phyloP scores from a whole-genome alignment of 139 green algal species.

The Chlorella sp. region DNA sequence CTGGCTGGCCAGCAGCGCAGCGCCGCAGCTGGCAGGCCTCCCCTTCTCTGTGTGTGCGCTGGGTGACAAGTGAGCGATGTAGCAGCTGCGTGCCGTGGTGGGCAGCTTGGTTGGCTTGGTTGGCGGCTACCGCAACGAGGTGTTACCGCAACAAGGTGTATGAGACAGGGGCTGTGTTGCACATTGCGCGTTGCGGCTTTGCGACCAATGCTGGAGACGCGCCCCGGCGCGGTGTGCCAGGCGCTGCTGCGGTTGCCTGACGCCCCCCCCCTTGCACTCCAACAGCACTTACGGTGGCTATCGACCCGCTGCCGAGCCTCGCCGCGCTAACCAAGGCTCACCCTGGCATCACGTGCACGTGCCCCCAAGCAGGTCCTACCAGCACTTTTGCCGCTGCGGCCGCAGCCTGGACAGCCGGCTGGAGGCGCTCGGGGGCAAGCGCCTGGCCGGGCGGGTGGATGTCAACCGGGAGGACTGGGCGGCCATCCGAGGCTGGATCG shows the following conservation, averaged over 20 bases:
- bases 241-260: too few species aligned
- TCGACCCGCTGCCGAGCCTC: too few species aligned
- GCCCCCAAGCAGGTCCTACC: slow-evolving; percentile 73
- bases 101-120: neutral
- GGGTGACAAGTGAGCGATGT: slow-evolving; percentile 71
- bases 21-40: slow-evolving; percentile 47
- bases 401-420: slow-evolving; percentile 74
- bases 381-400: slow-evolving; percentile 88
- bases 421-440: slow-evolving; percentile 49
- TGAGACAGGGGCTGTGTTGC: neutral
- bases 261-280: too few species aligned
- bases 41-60: slow-evolving; percentile 81
- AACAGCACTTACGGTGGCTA: too few species aligned
- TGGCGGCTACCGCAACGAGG: too few species aligned
- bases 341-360: neutral
- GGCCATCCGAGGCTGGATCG: slow-evolving; percentile 78
- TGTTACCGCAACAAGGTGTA: too few species aligned
- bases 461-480: slow-evolving; percentile 87
- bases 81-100: neutral
- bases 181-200: neutral
- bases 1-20: slow-evolving; percentile 69
- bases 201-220: too few species aligned
- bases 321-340: neutral
- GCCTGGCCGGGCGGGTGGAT: slow-evolving; percentile 59
- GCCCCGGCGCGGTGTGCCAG: too few species aligned